Evolutionary conservation across 31 red algal species (phyloP).

Genomic region (Porphyra umbilicalis): DNA sequence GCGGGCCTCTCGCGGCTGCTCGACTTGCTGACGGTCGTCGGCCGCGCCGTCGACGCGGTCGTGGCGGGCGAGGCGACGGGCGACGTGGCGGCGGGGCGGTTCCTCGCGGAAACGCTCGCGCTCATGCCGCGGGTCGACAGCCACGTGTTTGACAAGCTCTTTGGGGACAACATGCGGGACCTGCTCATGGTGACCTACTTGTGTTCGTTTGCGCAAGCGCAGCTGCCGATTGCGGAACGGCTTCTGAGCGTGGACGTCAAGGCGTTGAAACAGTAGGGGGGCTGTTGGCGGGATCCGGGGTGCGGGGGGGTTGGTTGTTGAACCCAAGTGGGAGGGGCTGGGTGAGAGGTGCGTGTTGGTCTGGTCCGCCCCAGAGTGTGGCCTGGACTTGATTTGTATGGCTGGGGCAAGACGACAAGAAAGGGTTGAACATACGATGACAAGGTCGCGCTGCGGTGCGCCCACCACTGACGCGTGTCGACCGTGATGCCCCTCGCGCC

Average conservation of each 20-base stretch:
- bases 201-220: constrained; percentile 61
- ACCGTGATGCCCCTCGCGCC: too few species aligned
- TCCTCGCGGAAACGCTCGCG: constrained; percentile 73
- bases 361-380: too few species aligned
- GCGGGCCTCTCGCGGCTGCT: constrained; percentile 42
- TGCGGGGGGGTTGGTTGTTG: not conserved
- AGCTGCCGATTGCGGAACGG: constrained; percentile 64
- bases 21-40: constrained; percentile 56
- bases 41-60: constrained; percentile 58
- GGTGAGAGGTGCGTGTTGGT: too few species aligned
- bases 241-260: constrained; percentile 45
- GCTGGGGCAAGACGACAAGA: not conserved
- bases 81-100: constrained; percentile 57
- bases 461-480: too few species aligned
- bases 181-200: constrained; percentile 80
- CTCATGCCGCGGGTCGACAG: constrained; percentile 66
- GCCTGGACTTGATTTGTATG: not conserved
- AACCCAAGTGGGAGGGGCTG: too few species aligned
- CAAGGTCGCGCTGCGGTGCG: too few species aligned
- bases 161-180: constrained; percentile 79
- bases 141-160: constrained; percentile 55
- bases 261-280: not conserved
- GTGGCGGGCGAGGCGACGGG: constrained; percentile 59
- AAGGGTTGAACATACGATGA: not conserved
- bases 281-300: not conserved